A percentile compares a stretch with the other conserved stretches of the same genome.
These are phyloP conservation scores for Phytophthora litchii DNA, from an alignment of 352 stramenopile species.

Conservation along the genomic window DNA sequence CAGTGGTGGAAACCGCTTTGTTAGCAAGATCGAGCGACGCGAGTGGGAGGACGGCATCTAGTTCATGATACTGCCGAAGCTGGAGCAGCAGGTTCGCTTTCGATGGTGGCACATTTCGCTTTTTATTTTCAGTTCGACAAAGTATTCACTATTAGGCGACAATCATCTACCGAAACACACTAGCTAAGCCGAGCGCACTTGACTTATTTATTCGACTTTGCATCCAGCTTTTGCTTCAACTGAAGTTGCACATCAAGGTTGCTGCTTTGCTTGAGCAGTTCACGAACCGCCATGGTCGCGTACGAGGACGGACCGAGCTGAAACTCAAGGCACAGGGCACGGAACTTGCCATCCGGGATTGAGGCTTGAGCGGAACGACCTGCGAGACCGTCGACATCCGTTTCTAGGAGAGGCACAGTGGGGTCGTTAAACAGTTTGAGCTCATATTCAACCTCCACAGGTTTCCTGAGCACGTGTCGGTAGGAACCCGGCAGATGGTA, in stretches of 20 bases:
- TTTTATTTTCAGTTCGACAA: conserved; percentile 1
- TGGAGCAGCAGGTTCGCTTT: background rate
- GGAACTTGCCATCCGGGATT: conserved; percentile 63
- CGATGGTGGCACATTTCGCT: conserved; percentile 5
- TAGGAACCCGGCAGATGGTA: conserved; percentile 94
- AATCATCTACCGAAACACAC: conserved; percentile 17
- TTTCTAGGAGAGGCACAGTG: conserved; percentile 91
- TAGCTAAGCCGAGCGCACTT: background rate
- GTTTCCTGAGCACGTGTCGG: conserved; percentile 91
- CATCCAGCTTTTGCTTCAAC: conserved; percentile 48
- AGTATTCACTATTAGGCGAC: background rate
- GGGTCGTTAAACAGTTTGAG: conserved; percentile 94
- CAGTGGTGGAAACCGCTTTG: conserved; percentile 82
- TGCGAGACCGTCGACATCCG: conserved; percentile 89
- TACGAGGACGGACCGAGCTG: conserved; percentile 91
- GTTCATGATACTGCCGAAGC: background rate
- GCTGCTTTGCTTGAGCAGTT: conserved; percentile 95
- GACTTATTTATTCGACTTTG: conserved; percentile 21
- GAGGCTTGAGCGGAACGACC: conserved; percentile 44
- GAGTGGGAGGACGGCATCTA: conserved; percentile 67
- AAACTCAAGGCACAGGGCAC: conserved; percentile 83
- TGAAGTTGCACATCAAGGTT: conserved; percentile 75
- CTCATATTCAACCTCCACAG: conserved; percentile 88
- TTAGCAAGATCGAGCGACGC: conserved; percentile 80
- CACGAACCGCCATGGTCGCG: conserved; percentile 95